Base-by-base conservation (phyloP, 1,139 yeast species). In the Yamadazyma conglobata region DNA sequence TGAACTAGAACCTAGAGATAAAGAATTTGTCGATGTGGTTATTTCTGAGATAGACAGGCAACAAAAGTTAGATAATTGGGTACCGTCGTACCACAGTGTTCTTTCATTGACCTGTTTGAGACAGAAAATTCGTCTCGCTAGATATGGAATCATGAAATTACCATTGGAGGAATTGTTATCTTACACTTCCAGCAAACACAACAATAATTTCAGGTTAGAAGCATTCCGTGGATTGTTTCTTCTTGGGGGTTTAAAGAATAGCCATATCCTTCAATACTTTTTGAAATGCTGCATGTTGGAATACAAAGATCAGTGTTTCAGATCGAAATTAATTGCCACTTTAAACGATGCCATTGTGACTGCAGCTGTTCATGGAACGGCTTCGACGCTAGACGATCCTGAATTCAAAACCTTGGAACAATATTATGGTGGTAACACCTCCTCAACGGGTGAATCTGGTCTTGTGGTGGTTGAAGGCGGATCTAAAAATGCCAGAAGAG, bases 11-110 rank as follows among this genome's bases (percentile, higher is more conserved):
- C 16, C 23, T 2, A 16, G 39, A 16, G 47, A 48, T 15, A 38
- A 34, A 14, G 46, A 48, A 18, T 63, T 64, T 35, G 42, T 54
- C 6, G 43, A 44, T 5, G 50, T 47, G 24, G 71, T 60, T 1
- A 37, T 57, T 5, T 46, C 51, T 5, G 73, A 89, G 49, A 63
- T 93, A 29, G 77, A 79, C 32, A 69, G 97, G 39, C 73, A 81
- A 38, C 78, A 79, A 42, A 77, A 89, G 41, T 66, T 93, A 58
- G 97, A 91, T 47, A 80, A 77, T 29, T 88, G 95, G 94, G 69
- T 82, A 10, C 94, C 96, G 0, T 79, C 95, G 0, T 77, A 73
- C 43, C 82, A 81, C 27, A 60, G 73, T 23, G 51, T 70, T 25
- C 64, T 87, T 8, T 74, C 88, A 1, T 66, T 62, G 14, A 66